A percentile compares a stretch with the other conserved stretches of the same genome.
These are phyloP conservation scores for Russula lepida DNA, from an alignment of 768 basidiomycete genomes.

Conservation along the genomic window DNA sequence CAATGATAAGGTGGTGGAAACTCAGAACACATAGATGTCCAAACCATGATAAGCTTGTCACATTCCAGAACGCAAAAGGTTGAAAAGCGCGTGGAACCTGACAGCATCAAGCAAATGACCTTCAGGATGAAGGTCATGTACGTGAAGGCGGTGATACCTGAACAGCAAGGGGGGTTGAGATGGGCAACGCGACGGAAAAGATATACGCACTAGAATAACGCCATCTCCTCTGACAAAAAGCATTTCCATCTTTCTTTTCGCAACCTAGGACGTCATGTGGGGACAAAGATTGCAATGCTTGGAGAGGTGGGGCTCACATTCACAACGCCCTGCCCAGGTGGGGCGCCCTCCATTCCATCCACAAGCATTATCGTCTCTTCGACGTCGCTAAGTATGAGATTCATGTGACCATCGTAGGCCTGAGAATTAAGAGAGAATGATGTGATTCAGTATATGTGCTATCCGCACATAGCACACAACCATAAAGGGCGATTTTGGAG, in stretches of 20 bases:
- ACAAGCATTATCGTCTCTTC: constrained; percentile 97
- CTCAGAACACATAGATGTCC: neutral
- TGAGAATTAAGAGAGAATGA: constrained; percentile 28
- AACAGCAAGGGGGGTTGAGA: constrained; percentile 17
- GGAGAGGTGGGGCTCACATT: constrained; percentile 38
- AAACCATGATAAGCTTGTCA: neutral
- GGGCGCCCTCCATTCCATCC: constrained; percentile 64
- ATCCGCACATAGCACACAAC: constrained; percentile 5
- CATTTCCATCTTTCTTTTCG: constrained; percentile 95
- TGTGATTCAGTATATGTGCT: constrained; percentile 14
- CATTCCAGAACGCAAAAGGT: neutral
- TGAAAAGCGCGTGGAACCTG: neutral
- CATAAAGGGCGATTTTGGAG: constrained; percentile 5
- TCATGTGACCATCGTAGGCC: constrained; percentile 99
- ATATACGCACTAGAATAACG: constrained; percentile 69
- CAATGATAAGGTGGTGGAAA: neutral
- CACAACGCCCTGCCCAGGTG: constrained; percentile 50
- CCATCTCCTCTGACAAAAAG: constrained; percentile 96
- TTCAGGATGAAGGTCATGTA: constrained; percentile 34
- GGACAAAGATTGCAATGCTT: neutral
- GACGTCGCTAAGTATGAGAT: constrained; percentile 93
- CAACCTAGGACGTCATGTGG: constrained; percentile 45
- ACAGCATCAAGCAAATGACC: neutral
- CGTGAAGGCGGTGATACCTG: constrained; percentile 79
- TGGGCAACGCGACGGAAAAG: neutral